Conservation (phyloP, 768 basidiomycete species). For the Boletus fagicola region DNA sequence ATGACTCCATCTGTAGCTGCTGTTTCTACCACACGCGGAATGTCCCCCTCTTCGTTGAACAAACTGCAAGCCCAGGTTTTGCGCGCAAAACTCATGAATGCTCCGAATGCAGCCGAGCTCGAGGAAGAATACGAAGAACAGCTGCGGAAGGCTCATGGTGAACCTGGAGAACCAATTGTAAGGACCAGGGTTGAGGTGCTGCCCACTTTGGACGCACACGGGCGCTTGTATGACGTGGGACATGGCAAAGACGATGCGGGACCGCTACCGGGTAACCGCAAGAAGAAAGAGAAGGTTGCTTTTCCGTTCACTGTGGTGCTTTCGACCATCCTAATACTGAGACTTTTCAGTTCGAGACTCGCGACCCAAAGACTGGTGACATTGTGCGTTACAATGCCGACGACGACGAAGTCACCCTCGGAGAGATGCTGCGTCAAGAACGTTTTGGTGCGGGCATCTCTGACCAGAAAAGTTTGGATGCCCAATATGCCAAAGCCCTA, state of each 20-base stretch:
- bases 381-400: conserved; percentile 86
- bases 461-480: conserved; percentile 91
- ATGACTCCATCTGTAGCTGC: conserved; percentile 65
- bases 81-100: conserved; percentile 83
- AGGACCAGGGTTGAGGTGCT: conserved; percentile 75
- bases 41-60: conserved; percentile 82
- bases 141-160: conserved; percentile 47
- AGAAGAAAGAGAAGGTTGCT: conserved; percentile 70
- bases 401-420: conserved; percentile 81
- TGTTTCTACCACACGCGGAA: conserved; percentile 39
- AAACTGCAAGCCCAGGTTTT: conserved; percentile 91
- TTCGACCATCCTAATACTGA: conserved; percentile 1
- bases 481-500: conserved; percentile 84
- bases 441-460: conserved; percentile 83
- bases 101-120: conserved; percentile 70
- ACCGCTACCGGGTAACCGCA: conserved; percentile 63
- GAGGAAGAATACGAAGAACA: conserved; percentile 86
- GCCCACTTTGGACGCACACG: conserved; percentile 83
- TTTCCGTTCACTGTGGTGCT: not conserved
- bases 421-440: conserved; percentile 93
- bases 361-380: conserved; percentile 88
- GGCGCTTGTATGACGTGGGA: conserved; percentile 89
- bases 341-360: conserved; percentile 69
- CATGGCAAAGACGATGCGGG: conserved; percentile 61
- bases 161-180: conserved; percentile 38